A percentile compares a stretch with the other conserved stretches of the same genome.
Evolutionary conservation across 1,284 basidiomycete genomes (phyloP).

Genomic region (Amylostereum areolatum): DNA sequence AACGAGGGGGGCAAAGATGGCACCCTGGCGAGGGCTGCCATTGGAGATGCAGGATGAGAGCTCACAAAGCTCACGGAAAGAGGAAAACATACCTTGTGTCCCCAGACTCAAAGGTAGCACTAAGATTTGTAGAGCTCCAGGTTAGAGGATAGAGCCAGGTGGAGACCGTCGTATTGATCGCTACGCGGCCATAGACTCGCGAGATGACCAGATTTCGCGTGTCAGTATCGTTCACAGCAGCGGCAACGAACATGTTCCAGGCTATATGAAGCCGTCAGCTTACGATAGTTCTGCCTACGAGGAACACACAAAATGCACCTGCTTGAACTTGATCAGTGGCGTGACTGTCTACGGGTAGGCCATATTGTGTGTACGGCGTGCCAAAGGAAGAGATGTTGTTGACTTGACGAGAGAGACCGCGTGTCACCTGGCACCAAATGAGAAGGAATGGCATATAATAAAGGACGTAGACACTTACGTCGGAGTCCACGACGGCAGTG

Average conservation of each 20-base stretch:
- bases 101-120: no score
- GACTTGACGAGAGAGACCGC: no score
- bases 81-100: neutral
- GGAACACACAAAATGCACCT: no score
- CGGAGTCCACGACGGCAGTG: conserved; percentile 13
- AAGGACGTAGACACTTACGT: neutral
- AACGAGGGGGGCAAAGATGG: conserved; percentile 26
- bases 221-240: neutral
- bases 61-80: conserved; percentile 17
- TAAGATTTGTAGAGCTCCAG: neutral
- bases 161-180: neutral
- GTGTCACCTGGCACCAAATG: no score
- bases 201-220: no score
- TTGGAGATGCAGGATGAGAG: neutral
- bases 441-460: neutral
- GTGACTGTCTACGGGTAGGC: neutral
- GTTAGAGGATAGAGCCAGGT: neutral
- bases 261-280: no score
- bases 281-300: neutral
- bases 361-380: neutral
- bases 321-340: no score
- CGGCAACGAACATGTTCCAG: neutral
- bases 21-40: conserved; percentile 29
- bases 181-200: neutral
- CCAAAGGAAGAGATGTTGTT: neutral